Base-by-base conservation (phyloP, 805 yeast species). In the Ogataea minuta region DNA sequence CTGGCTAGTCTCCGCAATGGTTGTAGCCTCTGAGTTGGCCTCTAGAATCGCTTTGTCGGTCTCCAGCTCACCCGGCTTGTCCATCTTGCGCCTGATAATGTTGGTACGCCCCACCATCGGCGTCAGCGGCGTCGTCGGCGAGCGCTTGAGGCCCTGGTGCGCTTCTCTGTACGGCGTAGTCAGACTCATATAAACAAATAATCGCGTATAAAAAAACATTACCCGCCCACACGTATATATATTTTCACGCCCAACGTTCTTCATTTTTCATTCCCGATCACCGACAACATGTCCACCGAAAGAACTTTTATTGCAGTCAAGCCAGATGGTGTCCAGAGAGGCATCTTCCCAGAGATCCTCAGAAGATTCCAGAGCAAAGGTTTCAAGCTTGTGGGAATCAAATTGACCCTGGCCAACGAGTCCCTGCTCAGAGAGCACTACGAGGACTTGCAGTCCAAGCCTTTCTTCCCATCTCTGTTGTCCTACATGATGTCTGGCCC, bases 311-410 rank as follows among this genome's bases (percentile, higher is more conserved):
- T 85, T 74, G 95, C 95, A 54, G 81, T 85, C 64, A 85, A 85
- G 81, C 99, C 99, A 73, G 99, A 93, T 73, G 99, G 98, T 74
- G 98, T 93, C 79, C 98, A 93, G 79, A 88, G 99, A 76, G 98
- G 98, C 51, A 77, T 93, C 67, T 77, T 91, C 73, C 72, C 95
- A 67, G 77, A 84, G 57, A 90, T 93, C 76, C 67, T 93, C 57
- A 76, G 82, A 59, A 88, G 98, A 73, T 93, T 95, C 72, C 96
- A 90, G 78, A 75, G 81, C 77, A 87, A 95, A 74, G 99, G 99
- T 60, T 93, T 71, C 89, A 93, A 91, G 76, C 81, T 93, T 62
- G 98, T 91, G 53, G 99, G 85, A 60, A 83, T 93, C 67, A 93
- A 93, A 81, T 76, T 93, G 67, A 76, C 84, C 64, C 73, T 79